Percentiles rank a stretch among this genome's conserved stretches.
Conservation (phyloP, 495 filamentous ascomycete species). For the Penicillium atrosanguineum region DNA sequence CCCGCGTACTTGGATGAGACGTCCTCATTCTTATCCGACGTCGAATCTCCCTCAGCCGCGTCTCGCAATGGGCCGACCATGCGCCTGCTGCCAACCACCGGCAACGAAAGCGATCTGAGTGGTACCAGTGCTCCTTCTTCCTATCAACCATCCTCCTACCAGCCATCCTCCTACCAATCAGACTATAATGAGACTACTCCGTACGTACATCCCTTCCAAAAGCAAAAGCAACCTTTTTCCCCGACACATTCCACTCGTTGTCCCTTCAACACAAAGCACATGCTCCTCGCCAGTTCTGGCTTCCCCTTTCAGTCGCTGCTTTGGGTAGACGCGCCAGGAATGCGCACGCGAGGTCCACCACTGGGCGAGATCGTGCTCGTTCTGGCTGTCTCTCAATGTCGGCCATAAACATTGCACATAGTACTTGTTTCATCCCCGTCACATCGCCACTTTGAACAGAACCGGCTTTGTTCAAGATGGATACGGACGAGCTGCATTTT, state of each 20-base stretch:
- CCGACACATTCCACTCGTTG: conserved; percentile 25
- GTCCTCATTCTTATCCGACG: conserved; percentile 31
- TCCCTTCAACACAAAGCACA: conserved; percentile 9
- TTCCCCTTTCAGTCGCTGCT: conserved; percentile 15
- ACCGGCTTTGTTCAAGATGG: conserved; percentile 12
- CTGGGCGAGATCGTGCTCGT: conserved; percentile 2
- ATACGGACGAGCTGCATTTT: neutral
- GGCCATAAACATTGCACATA: conserved; percentile 9
- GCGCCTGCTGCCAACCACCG: conserved; percentile 58
- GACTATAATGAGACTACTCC: conserved; percentile 36
- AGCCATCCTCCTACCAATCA: conserved; percentile 9
- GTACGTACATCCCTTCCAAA: conserved; percentile 33
- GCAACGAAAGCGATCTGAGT: conserved; percentile 35
- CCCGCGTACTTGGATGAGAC: conserved; percentile 40
- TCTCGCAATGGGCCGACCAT: conserved; percentile 51
- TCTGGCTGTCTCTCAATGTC: neutral
- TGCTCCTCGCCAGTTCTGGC: conserved; percentile 1
- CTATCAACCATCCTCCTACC: conserved; percentile 13
- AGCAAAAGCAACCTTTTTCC: conserved; percentile 8
- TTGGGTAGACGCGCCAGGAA: conserved; percentile 7
- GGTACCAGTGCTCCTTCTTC: conserved; percentile 7
- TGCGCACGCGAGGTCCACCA: conserved; percentile 1
- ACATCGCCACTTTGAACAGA: neutral
- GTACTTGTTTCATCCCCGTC: conserved; percentile 3
- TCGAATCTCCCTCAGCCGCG: conserved; percentile 25